phyloP scores from a whole-genome alignment of 2,329 filamentous ascomycete genomes.

The Clarireedia homoeocarpa region DNA sequence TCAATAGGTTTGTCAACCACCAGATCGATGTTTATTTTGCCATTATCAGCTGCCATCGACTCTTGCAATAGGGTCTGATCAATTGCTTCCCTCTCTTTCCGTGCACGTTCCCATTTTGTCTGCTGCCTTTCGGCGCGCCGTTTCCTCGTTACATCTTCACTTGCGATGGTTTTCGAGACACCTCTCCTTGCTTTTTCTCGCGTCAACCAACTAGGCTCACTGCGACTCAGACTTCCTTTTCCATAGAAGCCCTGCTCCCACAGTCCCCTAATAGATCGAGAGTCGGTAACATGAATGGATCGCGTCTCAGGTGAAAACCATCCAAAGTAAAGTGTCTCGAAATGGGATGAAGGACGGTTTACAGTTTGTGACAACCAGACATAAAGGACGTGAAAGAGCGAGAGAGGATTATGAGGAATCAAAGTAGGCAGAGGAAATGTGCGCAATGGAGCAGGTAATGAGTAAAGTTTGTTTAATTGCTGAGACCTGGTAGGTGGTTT shows the following conservation, averaged over 20 bases:
- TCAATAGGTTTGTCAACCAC: background rate
- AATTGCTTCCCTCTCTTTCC: slow-evolving; percentile 76
- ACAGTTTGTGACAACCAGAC: slow-evolving; percentile 70
- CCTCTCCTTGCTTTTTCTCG: slow-evolving; percentile 69
- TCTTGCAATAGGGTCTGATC: slow-evolving; percentile 59
- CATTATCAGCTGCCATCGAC: slow-evolving; percentile 11
- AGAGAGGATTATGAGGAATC: slow-evolving; percentile 87
- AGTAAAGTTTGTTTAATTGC: slow-evolving; percentile 66
- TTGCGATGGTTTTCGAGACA: slow-evolving; percentile 58
- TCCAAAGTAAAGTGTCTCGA: slow-evolving; percentile 57
- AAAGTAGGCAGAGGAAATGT: slow-evolving; percentile 80
- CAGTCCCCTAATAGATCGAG: slow-evolving; percentile 65
- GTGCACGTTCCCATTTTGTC: slow-evolving; percentile 88
- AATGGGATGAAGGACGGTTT: slow-evolving; percentile 55
- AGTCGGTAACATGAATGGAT: slow-evolving; percentile 77
- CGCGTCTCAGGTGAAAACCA: slow-evolving; percentile 76
- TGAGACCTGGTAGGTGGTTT: slow-evolving; percentile 29
- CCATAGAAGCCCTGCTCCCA: slow-evolving; percentile 99
- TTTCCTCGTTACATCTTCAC: slow-evolving; percentile 70
- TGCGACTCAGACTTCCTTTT: slow-evolving; percentile 85
- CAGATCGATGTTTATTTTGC: background rate
- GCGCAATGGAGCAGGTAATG: slow-evolving; percentile 69
- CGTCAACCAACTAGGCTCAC: slow-evolving; percentile 88
- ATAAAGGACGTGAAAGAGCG: slow-evolving; percentile 71
- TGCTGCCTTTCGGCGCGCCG: slow-evolving; percentile 73